Base-by-base conservation (phyloP, 768 basidiomycete species). In the Psilocybe tampanensis region DNA sequence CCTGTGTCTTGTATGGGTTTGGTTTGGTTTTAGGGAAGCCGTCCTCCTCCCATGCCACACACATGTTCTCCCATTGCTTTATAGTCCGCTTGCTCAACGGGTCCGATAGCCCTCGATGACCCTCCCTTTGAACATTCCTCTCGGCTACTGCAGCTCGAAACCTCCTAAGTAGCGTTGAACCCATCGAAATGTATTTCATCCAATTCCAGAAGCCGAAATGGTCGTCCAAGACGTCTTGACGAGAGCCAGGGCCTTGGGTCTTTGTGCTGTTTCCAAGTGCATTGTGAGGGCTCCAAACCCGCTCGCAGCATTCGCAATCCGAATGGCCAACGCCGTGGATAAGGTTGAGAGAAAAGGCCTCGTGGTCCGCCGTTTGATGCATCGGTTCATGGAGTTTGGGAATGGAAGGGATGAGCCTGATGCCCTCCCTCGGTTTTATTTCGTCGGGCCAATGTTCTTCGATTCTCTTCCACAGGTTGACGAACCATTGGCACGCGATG, bases 241-340 rank as follows among this genome's bases (percentile, higher is more conserved):
- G 51, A 2, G 61, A 60, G 0, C 72, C 72, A 0, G 71, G 71
- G 0, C 68, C 72, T 69, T 72, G 75, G 22, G 72, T 72, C 8
- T 67, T 63, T 0, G 72, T 76, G 19, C 68, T 69, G 2, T 63
- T 60, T 6, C 69, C 71, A 0, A 65, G 54, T 0, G 62, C 50
- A 54, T 76, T 74, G 13, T 67, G 53, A 0, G 33, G 52, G 0
- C 69, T 45, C 78, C 78, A 80, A 0, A 63, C 57, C 0, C 66
- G 58, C 41, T 80, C 76, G 0, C 68, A 64, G 1, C 62, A 70
- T 54, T 79, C 73, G 0, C 71, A 65, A 55, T 75, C 73, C 1
- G 68, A 67, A 0, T 66, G 57, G 1, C 70, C 74, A 22, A 62
- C 58, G 1, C 70, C 66, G 0, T 19, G 43, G 4, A 63, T 41